Base-by-base conservation (phyloP, 2,329 filamentous ascomycete species). In the Thermomyces lanuginosus region DNA sequence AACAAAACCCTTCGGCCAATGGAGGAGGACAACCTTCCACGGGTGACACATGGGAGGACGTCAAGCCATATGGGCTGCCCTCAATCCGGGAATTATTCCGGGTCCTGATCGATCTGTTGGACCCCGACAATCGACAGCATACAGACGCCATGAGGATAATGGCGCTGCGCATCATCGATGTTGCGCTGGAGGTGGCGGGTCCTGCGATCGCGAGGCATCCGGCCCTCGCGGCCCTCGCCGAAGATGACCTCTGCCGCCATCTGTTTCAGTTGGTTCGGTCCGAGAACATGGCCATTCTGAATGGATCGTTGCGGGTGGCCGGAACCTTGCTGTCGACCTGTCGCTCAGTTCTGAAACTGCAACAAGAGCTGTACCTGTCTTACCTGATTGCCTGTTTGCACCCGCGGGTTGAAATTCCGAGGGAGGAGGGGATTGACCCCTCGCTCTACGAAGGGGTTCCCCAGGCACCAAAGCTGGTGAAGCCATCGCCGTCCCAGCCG, bases 81-180 rank as follows among this genome's bases (percentile, higher is more conserved):
- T 93, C 86, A 2, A 93, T 98, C 39, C 67, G 84, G 38, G 91
- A 98, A 49, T 66, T 98, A 1, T 92, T 98, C 48, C 67, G 89
- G 28, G 89, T 95, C 21, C 61, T 98, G 14, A 86, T 95, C 22
- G 86, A 92, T 49, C 73, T 98, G 9, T 58, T 98, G 14, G 83
- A 98, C 46, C 89, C 91, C 1, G 80, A 92, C 44, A 86, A 95
- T 51, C 75, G 72, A 27, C 80, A 86, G 41, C 81, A 93, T 50
- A 91, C 83, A 2, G 89, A 98, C 46, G 76, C 81, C 1, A 89
- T 95, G 76, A 72, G 86, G 40, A 82, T 98, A 21, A 98, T 98
- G 84, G 89, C 89, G 10, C 59, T 98, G 38, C 73, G 89, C 22
- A 95, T 98, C 36, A 89, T 98, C 29, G 89, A 98, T 49, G 89